Percentiles rank a stretch among this genome's conserved stretches.
These are phyloP conservation scores for Curvularia hawaiiensis DNA, from an alignment of 2,329 filamentous ascomycete species.

Conservation along the genomic window DNA sequence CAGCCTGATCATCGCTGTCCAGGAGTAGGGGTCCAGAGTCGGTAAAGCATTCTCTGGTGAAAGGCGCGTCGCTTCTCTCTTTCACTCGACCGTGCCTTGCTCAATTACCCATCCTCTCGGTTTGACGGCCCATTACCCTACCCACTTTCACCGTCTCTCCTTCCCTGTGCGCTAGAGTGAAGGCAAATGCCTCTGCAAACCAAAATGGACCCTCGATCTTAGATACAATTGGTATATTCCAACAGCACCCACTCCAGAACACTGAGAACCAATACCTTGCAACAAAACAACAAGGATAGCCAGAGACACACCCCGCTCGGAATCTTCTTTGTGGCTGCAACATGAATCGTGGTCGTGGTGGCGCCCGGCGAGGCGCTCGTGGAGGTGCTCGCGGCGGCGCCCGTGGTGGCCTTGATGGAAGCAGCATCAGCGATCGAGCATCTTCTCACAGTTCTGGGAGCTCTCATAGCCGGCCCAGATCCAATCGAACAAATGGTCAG, in stretches of 20 bases:
- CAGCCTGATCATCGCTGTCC: not conserved
- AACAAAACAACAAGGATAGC: slow-evolving; percentile 4
- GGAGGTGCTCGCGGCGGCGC: not conserved
- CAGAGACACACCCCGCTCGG: slow-evolving; percentile 6
- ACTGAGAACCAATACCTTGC: not conserved
- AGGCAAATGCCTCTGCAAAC: not conserved
- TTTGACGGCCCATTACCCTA: not conserved
- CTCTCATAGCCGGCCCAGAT: slow-evolving; percentile 12
- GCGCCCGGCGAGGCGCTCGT: slow-evolving; percentile 13
- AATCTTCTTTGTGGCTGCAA: not conserved
- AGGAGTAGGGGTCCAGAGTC: not conserved
- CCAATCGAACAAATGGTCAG: slow-evolving; percentile 13
- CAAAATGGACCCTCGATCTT: not conserved
- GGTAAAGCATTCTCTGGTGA: not conserved
- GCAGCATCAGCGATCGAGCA: slow-evolving; percentile 12
- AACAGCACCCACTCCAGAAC: not conserved
- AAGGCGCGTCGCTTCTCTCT: not conserved
- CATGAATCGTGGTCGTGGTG: slow-evolving; percentile 17
- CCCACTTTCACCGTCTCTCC: not conserved
- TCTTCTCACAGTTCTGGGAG: slow-evolving; percentile 25
- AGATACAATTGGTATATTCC: not conserved
- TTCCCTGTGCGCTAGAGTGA: not conserved
- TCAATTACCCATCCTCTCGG: not conserved
- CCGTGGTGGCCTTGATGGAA: slow-evolving; percentile 13
- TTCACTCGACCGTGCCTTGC: not conserved